Evolutionary conservation across 2,329 filamentous ascomycete genomes (phyloP).

Genomic region (Leptoxyphium fumago): DNA sequence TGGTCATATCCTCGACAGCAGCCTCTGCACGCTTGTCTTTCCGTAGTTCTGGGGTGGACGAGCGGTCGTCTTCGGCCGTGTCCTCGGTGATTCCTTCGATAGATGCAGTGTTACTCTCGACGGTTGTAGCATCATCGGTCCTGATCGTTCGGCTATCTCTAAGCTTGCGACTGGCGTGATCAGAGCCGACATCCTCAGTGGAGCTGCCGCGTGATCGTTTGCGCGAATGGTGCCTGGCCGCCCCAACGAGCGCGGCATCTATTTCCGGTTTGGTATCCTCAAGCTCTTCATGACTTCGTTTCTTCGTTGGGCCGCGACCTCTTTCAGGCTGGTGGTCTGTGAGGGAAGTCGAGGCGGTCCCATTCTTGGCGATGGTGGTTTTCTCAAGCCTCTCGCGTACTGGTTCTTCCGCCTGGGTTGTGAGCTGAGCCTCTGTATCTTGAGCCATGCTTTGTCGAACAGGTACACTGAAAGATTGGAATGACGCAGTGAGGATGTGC

Average conservation of each 20-base stretch:
- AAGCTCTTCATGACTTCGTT: conserved; percentile 32
- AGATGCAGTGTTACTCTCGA: background rate
- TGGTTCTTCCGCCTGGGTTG: conserved; percentile 34
- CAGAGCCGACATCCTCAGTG: conserved; percentile 18
- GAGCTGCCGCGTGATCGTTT: conserved; percentile 34
- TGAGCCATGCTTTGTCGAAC: background rate
- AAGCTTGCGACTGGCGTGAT: conserved; percentile 19
- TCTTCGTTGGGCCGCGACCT: conserved; percentile 21
- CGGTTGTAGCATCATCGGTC: conserved; percentile 6
- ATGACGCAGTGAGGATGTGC: no score
- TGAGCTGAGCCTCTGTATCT: background rate
- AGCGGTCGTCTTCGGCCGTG: conserved; percentile 8
- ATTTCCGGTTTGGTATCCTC: conserved; percentile 19
- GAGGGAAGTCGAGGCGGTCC: conserved; percentile 5
- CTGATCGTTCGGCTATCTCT: conserved; percentile 15
- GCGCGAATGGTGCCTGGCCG: conserved; percentile 26
- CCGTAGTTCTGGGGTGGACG: conserved; percentile 9
- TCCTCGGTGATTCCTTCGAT: conserved; percentile 9
- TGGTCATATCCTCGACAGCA: conserved; percentile 17
- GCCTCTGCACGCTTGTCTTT: conserved; percentile 6
- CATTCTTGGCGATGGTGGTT: conserved; percentile 38
- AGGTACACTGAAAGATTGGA: no score
- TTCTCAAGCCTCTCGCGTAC: conserved; percentile 48
- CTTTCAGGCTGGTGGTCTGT: conserved; percentile 2
- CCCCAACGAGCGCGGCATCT: conserved; percentile 18